Conservation (phyloP, 2,329 filamentous ascomycete species). For the Emericellopsis atlantica region DNA sequence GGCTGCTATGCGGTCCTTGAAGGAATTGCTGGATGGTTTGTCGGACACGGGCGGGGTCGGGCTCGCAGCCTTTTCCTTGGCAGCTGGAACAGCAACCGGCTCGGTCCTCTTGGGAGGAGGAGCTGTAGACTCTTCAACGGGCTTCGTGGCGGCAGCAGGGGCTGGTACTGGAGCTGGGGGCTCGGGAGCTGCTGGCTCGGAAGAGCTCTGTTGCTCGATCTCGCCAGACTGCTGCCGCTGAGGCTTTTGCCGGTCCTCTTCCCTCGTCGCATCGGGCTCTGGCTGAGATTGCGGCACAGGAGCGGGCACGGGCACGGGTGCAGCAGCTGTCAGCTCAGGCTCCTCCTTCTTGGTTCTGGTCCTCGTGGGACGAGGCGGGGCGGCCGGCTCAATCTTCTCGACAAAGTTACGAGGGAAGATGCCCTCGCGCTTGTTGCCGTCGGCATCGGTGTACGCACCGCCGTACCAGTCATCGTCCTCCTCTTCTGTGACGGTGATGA, state of each 20-base stretch:
- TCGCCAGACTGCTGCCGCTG: conserved; percentile 21
- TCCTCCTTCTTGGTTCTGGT: conserved; percentile 52
- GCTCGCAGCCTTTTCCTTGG: conserved; percentile 32
- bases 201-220: conserved; percentile 17
- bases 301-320: conserved; percentile 10
- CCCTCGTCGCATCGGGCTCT: conserved; percentile 11
- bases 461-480: conserved; percentile 92
- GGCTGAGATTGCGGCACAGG: conserved; percentile 6
- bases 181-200: conserved; percentile 11
- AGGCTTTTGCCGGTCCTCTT: conserved; percentile 18
- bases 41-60: conserved; percentile 52
- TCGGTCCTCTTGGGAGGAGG: conserved; percentile 24
- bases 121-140: conserved; percentile 3
- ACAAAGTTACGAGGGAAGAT: conserved; percentile 97
- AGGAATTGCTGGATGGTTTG: conserved; percentile 66
- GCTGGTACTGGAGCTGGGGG: conserved; percentile 14
- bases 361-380: conserved; percentile 75
- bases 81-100: conserved; percentile 15
- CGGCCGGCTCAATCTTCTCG: conserved; percentile 84
- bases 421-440: conserved; percentile 65
- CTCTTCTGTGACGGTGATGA: conserved; percentile 86
- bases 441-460: conserved; percentile 71
- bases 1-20: conserved; percentile 90
- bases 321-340: conserved; percentile 18
- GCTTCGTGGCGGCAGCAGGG: conserved; percentile 10